A percentile compares a stretch with the other conserved stretches of the same genome.
These are phyloP conservation scores for Dendrostoma leiphaemia DNA, from an alignment of 2,329 filamentous ascomycete species.

Conservation along the genomic window DNA sequence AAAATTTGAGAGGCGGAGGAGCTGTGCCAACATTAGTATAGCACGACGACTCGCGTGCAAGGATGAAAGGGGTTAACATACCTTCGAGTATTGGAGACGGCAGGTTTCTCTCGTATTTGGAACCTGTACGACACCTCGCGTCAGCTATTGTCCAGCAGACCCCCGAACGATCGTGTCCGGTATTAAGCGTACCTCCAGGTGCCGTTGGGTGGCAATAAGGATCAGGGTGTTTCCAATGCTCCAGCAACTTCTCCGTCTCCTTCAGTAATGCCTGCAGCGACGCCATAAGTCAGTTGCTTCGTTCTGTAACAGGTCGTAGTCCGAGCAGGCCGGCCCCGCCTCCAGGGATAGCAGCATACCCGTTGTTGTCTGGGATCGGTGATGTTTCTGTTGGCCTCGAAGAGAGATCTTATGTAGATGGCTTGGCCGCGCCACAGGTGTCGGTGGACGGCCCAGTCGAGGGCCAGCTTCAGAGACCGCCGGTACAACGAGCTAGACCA, in stretches of 20 bases:
- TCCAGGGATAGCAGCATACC: slow-evolving; percentile 48
- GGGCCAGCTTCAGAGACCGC: slow-evolving; percentile 84
- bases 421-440: slow-evolving; percentile 95
- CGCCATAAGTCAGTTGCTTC: slow-evolving; percentile 8
- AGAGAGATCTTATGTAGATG: slow-evolving; percentile 90
- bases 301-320: slow-evolving; percentile 14
- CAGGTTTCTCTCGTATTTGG: slow-evolving; percentile 94
- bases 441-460: slow-evolving; percentile 94
- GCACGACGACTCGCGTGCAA: neutral
- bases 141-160: slow-evolving; percentile 1
- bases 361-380: slow-evolving; percentile 82
- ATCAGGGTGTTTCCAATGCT: slow-evolving; percentile 97
- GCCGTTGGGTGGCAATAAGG: slow-evolving; percentile 87
- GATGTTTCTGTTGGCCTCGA: slow-evolving; percentile 88
- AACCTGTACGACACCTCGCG: slow-evolving; percentile 54
- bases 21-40: slow-evolving; percentile 34
- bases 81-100: slow-evolving; percentile 76
- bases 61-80: slow-evolving; percentile 48
- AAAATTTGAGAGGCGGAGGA: slow-evolving; percentile 50
- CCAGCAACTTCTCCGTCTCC: slow-evolving; percentile 83
- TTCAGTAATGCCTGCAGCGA: slow-evolving; percentile 68
- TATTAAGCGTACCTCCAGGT: slow-evolving; percentile 73
- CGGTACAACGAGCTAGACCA: slow-evolving; percentile 72
- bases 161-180: neutral
- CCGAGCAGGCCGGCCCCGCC: neutral